Base-by-base conservation (phyloP, 176 grass and related monocot species). In the Eleusine indica region DNA sequence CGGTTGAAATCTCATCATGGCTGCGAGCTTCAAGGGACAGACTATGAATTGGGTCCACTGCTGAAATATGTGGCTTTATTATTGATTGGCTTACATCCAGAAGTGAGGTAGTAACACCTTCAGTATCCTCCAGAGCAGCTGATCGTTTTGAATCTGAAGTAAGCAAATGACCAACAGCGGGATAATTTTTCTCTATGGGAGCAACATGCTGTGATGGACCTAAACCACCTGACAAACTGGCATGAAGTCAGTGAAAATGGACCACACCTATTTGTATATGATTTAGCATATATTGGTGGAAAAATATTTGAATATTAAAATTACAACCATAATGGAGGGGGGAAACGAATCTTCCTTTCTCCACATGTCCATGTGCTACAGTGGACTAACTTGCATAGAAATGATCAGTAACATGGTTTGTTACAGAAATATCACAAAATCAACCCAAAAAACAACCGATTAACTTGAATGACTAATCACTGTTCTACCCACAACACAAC, bases 211-310 rank as follows among this genome's bases (percentile, higher is more conserved):
- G 75, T 53, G 80, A 80, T 18, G 84, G 80, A 78, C 87, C 87
- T 71, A 87, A 37, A 22, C 71, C 84, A 87, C 70, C 84, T 80
- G 84, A 74, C 47, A 47, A 80, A 82, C 86, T 92, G 87, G 51
- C 46, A 86, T 62, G 53, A 80, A 10, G 35, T 89, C 76, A 85
- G 70, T 51, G 19, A 28, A 85, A 14, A 71, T 38, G 18, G 25
- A 62, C 25, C 28, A 52, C 40, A 21, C 32, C 65, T 41, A 74
- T 5, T 35, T 53, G 29, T 69, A 53, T 49, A 56, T 52, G 14
- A 80, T 22, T 30, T 73, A 8, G 51, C 7, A 25, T 11, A 28
- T 9, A 62, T 62, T 73, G 71, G 48, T 30, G 29, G 25, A 10
- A 18, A 69, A 21, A 65, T 19, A 63, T 48, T 40, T 42, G 5